Evolutionary conservation across 352 stramenopile species (phyloP).

Genomic region (Phytophthora chlamydospora): DNA sequence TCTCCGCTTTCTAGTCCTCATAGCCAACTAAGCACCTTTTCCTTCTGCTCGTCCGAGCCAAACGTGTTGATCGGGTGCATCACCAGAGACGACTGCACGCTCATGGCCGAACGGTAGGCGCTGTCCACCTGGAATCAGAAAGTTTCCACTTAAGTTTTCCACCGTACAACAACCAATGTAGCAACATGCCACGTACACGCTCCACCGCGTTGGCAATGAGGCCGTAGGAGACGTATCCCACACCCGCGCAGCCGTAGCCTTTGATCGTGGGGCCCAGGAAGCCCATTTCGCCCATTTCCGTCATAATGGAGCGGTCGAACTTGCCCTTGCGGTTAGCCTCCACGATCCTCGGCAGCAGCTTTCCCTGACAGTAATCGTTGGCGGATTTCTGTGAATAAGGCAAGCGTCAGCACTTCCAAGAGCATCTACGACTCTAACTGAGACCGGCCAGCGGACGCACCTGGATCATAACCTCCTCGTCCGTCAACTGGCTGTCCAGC

Average conservation of each 20-base stretch:
- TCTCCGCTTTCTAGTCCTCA: background rate
- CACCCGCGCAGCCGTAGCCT: slow-evolving; percentile 94
- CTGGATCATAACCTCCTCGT: slow-evolving; percentile 93
- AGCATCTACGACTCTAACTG: background rate
- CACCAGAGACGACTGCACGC: slow-evolving; percentile 97
- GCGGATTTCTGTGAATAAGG: slow-evolving; percentile 83
- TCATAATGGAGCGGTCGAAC: slow-evolving; percentile 95
- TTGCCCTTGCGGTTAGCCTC: slow-evolving; percentile 94
- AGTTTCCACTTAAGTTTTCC: background rate
- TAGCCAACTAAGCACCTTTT: slow-evolving; percentile 65
- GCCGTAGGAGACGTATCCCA: slow-evolving; percentile 97
- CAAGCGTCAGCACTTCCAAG: slow-evolving; percentile 4
- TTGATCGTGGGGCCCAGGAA: slow-evolving; percentile 95
- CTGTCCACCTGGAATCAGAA: slow-evolving; percentile 87
- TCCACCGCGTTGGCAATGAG: slow-evolving; percentile 97
- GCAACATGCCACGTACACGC: slow-evolving; percentile 26
- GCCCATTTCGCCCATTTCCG: slow-evolving; percentile 94
- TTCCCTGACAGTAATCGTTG: slow-evolving; percentile 93
- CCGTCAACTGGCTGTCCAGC: slow-evolving; percentile 80
- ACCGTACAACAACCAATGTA: background rate
- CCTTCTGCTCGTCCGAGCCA: slow-evolving; percentile 95
- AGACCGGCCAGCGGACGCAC: slow-evolving; percentile 34
- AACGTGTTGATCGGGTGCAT: slow-evolving; percentile 99
- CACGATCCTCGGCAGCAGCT: slow-evolving; percentile 94
- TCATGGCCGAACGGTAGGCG: slow-evolving; percentile 97